Evolutionary conservation across 257 asterid genomes (phyloP).

Genomic region (Jacaranda mimosifolia): DNA sequence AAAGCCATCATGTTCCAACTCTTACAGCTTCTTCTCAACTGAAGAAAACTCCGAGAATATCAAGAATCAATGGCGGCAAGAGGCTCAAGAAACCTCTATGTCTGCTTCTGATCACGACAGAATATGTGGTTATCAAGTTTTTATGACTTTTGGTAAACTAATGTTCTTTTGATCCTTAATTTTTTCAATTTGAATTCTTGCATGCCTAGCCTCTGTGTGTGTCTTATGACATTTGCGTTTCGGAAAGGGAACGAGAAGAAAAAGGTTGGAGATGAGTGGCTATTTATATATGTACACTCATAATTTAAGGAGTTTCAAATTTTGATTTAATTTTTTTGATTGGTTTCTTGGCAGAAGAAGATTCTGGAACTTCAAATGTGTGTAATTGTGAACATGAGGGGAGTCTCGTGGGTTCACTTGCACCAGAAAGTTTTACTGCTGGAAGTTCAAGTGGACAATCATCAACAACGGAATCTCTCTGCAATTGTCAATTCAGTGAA

Average conservation of each 20-base stretch:
- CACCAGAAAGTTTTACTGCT: background rate
- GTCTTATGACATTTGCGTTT: too few relatives aligned
- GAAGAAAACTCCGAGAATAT: too few relatives aligned
- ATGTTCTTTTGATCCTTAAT: background rate
- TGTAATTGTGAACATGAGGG: background rate
- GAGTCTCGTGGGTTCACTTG: background rate
- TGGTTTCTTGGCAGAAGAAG: background rate
- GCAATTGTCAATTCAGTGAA: background rate
- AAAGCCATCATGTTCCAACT: too few relatives aligned
- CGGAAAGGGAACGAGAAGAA: too few relatives aligned
- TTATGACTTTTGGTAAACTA: constrained; percentile 1
- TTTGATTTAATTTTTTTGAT: background rate
- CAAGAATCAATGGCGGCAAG: too few relatives aligned
- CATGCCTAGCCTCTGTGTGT: too few relatives aligned
- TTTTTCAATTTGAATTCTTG: background rate
- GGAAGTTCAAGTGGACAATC: background rate
- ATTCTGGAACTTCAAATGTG: background rate
- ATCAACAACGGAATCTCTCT: background rate
- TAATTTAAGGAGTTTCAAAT: too few relatives aligned
- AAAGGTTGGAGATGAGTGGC: too few relatives aligned
- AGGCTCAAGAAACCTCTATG: background rate
- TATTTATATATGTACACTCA: too few relatives aligned
- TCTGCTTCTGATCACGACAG: background rate
- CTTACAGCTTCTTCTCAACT: too few relatives aligned
- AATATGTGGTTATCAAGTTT: background rate